These are phyloP conservation scores for Guadua angustifolia DNA, from an alignment of 176 grass and related monocot species.

Conservation along the genomic window DNA sequence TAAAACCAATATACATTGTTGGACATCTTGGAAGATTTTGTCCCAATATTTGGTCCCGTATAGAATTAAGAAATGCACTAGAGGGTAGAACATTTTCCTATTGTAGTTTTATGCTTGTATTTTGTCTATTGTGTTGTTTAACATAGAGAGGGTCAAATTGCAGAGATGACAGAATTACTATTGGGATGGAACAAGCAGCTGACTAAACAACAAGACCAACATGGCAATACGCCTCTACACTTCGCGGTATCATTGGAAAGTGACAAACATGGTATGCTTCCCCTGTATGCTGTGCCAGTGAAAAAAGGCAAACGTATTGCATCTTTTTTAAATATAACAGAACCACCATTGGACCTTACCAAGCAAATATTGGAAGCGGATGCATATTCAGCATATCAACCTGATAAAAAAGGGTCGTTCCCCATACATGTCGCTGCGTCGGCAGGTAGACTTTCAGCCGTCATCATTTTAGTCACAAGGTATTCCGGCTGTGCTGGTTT, in stretches of 20 bases:
- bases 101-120: background rate
- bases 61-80: background rate
- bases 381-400: conserved; percentile 25
- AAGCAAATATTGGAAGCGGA: conserved; percentile 35
- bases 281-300: conserved; percentile 29
- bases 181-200: conserved; percentile 47
- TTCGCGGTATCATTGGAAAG: conserved; percentile 21
- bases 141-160: background rate
- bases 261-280: background rate
- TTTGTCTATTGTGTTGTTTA: background rate
- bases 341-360: conserved; percentile 15
- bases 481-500: conserved; percentile 37
- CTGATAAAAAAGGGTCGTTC: conserved; percentile 26
- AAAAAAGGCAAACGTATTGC: background rate
- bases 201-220: conserved; percentile 32
- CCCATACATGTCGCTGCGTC: conserved; percentile 51
- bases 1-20: no score
- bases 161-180: conserved; percentile 45
- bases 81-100: background rate
- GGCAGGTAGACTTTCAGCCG: background rate
- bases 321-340: background rate
- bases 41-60: background rate
- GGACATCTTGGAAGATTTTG: no score
- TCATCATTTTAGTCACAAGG: background rate
- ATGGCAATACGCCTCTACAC: conserved; percentile 49